Percentiles rank a stretch among this genome's conserved stretches.
phyloP scores from a whole-genome alignment of 257 asterid genomes.

The Nicotiana otophora region DNA sequence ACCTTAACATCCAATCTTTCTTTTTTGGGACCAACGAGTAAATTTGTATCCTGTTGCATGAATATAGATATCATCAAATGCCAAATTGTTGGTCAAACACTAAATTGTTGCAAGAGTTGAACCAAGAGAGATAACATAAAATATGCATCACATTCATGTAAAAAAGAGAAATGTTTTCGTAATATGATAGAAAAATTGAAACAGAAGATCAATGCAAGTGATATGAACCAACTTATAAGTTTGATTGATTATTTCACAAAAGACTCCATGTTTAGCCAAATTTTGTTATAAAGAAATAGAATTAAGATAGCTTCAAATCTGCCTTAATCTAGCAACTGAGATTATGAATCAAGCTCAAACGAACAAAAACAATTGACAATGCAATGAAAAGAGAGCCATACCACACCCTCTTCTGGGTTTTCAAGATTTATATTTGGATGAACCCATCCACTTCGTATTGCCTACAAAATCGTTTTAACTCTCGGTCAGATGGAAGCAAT shows the following conservation, averaged over 20 bases:
- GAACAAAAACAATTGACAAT: neutral
- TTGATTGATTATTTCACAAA: no score
- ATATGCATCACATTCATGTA: neutral
- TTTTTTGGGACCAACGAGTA: conserved; percentile 17
- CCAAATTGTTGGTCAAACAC: neutral
- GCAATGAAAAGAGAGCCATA: conserved; percentile 12
- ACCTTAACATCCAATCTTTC: conserved; percentile 21
- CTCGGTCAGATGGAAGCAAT: neutral
- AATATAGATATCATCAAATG: neutral
- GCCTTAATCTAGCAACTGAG: neutral
- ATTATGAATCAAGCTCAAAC: neutral
- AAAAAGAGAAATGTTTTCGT: neutral
- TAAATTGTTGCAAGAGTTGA: neutral
- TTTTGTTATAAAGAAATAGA: no score
- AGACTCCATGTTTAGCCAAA: neutral
- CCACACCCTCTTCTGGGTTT: conserved; percentile 35
- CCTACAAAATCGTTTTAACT: conserved; percentile 21
- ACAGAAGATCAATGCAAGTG: neutral
- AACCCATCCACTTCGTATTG: conserved; percentile 45
- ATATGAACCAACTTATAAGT: neutral
- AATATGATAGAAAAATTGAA: neutral
- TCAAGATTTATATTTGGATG: conserved; percentile 54
- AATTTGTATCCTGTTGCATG: conserved; percentile 11
- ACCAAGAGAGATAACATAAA: neutral
- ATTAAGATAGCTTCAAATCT: no score